Evolutionary conservation across 345 rosid genomes (phyloP), one percentile per base, ranked within the genome.

Genomic region (Cardamine chenopodiifolia): DNA sequence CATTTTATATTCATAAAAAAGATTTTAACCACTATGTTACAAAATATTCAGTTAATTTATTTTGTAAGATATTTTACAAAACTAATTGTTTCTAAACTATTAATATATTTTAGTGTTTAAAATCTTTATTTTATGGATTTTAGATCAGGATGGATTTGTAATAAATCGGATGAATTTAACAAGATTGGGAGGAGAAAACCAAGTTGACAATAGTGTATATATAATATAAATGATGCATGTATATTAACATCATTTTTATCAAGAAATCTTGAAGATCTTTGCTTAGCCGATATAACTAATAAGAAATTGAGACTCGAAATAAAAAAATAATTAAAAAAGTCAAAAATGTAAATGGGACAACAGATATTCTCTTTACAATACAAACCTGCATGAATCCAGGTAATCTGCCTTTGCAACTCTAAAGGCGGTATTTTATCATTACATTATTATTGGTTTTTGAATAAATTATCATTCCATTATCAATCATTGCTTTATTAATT

Each of bases 291-390:
- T 69, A 35, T 23, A 70, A 70, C 47, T 20, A 37, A 64, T 13
- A 35, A 60, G 8, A 18, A 29, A 8, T 25, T 47, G n/a, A 53
- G 12, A 67, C 8, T 68, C 5, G 40, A 56, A 32, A 70, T 47
- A 77, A n/a, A n/a, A n/a, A n/a, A 34, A 45, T 55, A 47, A 64
- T 11, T 57, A 47, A 18, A 35, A 63, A 77, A 25, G 45, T 64
- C 23, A 35, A 63, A 77, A 25, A 54, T 64, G 50, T 55, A 56
- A 76, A 20, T 49, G 37, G 37, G 62, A 70, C 54, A 77, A 48
- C 80, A 76, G 0, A 53, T 76, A 55, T 77, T 71, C 72, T 64
- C 72, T 77, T 77, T 77, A 64, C 80, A 71, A 77, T 77, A 48
- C 76, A 77, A 77, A 28, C 54, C 67, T 71, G 72, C 67, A 9